Conservation (phyloP, 805 yeast species). For the Lipomyces sp. region DNA sequence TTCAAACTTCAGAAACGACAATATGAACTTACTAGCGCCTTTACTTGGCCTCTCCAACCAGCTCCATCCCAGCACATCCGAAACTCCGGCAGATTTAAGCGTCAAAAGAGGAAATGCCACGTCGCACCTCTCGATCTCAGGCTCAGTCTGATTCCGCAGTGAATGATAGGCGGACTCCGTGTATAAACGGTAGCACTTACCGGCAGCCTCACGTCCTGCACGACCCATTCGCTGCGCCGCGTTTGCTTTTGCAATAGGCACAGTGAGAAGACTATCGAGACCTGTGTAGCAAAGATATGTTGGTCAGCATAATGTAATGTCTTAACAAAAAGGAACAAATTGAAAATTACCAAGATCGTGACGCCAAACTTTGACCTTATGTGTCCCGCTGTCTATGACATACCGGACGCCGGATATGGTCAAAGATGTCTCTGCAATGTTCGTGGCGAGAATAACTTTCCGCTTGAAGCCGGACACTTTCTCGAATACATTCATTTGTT, state of each 20-base stretch:
- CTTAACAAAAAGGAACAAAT: background rate
- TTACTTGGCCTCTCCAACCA: slow-evolving; percentile 92
- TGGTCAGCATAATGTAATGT: slow-evolving; percentile 36
- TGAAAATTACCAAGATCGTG: slow-evolving; percentile 55
- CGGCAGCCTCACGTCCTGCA: slow-evolving; percentile 97
- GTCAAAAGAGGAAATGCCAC: slow-evolving; percentile 80
- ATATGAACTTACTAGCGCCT: slow-evolving; percentile 46
- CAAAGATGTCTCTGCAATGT: slow-evolving; percentile 96
- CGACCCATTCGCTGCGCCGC: slow-evolving; percentile 96
- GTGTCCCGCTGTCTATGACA: slow-evolving; percentile 86
- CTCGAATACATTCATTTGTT: slow-evolving; percentile 77
- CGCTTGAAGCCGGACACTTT: slow-evolving; percentile 63
- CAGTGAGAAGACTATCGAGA: slow-evolving; percentile 84
- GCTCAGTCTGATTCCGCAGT: slow-evolving; percentile 78
- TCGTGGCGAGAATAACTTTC: slow-evolving; percentile 87
- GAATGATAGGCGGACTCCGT: slow-evolving; percentile 65
- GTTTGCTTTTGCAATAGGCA: slow-evolving; percentile 89
- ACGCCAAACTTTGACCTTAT: slow-evolving; percentile 93
- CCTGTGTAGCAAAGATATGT: too few species aligned
- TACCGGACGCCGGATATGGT: slow-evolving; percentile 93
- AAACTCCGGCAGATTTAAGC: slow-evolving; percentile 76
- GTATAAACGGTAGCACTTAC: slow-evolving; percentile 82
- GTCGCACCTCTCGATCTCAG: slow-evolving; percentile 86
- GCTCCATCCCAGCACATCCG: slow-evolving; percentile 79
- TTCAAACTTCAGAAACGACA: background rate